Base-by-base conservation (phyloP, 2,329 filamentous ascomycete species). In the Monosporascus sp. region DNA sequence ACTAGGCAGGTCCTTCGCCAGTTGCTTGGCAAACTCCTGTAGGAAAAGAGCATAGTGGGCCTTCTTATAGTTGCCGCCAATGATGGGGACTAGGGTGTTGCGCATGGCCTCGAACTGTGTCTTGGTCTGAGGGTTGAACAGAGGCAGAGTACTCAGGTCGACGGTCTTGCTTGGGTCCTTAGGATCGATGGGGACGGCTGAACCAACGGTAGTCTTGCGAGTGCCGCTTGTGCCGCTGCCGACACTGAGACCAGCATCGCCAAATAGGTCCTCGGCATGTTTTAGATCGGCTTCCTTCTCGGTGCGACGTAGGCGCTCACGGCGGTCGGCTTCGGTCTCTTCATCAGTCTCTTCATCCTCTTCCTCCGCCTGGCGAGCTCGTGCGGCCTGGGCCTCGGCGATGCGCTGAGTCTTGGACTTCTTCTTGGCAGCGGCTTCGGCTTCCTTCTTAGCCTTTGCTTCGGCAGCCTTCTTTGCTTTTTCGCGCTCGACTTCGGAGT, bases 401-500 rank as follows among this genome's bases (percentile, higher is more conserved):
- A 97, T 86, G 65, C 93, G 89, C 75, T 95, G 82, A 38, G 85
- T 74, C 77, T 93, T 96, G 70, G 85, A 82, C 78, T 97, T 97
- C 79, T 97, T 95, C 66, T 86, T 90, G 50, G 90, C 90, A 44
- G 89, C 90, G 7, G 90, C 90, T 65, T 90, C 89, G 45, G 89
- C 92, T 0, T 92, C 90, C 27, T 90, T 91, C 74, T 95, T 95
- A 54, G 88, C 90, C 74, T 96, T 95, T 50, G 84, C 88, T 67
- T 90, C 92, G 6, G 81, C 87, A 49, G 86, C 90, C 76, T 93
- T 94, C 74, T 88, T 89, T 27, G 83, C 89, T 79, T 97, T 99
- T 74, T 97, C 92, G 65, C 91, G 89, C 78, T 99, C 94, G 64
- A 86, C 93, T 66, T 99, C 94, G 57, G 91, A 96, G 76, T 99